Conservation (phyloP, 768 basidiomycete species). For the Suillus bovinus region DNA sequence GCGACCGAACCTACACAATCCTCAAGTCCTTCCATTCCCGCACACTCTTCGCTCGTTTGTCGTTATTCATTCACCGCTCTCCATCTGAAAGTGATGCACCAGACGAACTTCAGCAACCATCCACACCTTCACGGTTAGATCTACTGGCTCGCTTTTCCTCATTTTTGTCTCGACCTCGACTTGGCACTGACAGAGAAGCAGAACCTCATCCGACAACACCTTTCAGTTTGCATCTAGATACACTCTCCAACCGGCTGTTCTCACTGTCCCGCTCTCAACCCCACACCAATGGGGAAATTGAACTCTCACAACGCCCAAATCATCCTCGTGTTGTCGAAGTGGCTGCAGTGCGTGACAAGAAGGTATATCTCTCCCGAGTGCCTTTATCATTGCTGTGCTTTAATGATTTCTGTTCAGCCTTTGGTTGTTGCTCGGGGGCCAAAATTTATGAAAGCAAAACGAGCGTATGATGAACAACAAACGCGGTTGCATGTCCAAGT, state of each 20-base stretch:
- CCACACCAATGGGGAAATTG: not conserved
- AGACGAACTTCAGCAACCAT: not conserved
- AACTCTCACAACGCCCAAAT: not conserved
- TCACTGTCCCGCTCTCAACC: not conserved
- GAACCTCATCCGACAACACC: not conserved
- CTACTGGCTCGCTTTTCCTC: not conserved
- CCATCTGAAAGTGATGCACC: no score
- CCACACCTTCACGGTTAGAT: not conserved
- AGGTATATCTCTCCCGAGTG: not conserved
- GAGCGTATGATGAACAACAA: no score
- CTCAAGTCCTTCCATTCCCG: no score
- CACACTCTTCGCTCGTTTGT: no score
- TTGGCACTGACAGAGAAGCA: not conserved
- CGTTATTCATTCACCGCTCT: no score
- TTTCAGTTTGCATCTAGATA: not conserved
- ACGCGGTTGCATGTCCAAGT: no score
- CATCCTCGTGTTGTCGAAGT: not conserved
- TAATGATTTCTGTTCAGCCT: no score
- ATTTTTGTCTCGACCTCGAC: not conserved
- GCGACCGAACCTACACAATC: not conserved
- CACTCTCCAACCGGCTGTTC: not conserved
- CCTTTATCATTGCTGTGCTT: no score
- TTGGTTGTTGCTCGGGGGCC: no score
- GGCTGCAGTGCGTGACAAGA: not conserved
- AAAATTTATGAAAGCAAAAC: no score